A percentile compares a stretch with the other conserved stretches of the same genome.
These are phyloP conservation scores for Syncephalastrum racemosum DNA, from an alignment of 371 early-diverging fungal genomes.

Conservation along the genomic window DNA sequence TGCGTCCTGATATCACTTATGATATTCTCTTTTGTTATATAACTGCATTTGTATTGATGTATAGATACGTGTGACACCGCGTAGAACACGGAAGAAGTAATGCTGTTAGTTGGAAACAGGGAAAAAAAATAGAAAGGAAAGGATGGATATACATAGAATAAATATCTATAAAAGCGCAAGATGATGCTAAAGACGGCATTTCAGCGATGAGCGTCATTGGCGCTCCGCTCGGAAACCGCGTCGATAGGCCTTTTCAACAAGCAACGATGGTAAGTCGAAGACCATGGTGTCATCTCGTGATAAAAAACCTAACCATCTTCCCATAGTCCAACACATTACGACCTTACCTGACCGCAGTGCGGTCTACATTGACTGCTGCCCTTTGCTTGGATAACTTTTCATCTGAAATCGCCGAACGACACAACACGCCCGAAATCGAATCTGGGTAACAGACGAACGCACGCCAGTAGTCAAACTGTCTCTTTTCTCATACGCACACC, in stretches of 20 bases:
- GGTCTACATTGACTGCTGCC: constrained; percentile 91
- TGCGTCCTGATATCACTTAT: too few species aligned
- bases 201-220: too few species aligned
- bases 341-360: constrained; percentile 94
- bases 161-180: too few species aligned
- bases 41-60: too few species aligned
- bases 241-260: constrained; percentile 1
- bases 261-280: not conserved
- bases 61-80: too few species aligned
- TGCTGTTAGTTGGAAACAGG: too few species aligned
- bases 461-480: not conserved
- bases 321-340: constrained; percentile 93
- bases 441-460: constrained; percentile 62
- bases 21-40: too few species aligned
- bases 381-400: constrained; percentile 96
- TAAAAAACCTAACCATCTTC: not conserved
- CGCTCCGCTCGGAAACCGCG: too few species aligned
- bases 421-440: constrained; percentile 98
- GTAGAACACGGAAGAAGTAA: too few species aligned
- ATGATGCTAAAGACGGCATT: too few species aligned
- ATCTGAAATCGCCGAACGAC: constrained; percentile 95
- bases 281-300: not conserved
- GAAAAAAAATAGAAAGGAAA: too few species aligned
- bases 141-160: too few species aligned
- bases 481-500: not conserved